A percentile compares a stretch with the other conserved stretches of the same genome.
phyloP scores from a whole-genome alignment of 371 early-diverging fungal genomes.

The Conidiobolus coronatus region DNA sequence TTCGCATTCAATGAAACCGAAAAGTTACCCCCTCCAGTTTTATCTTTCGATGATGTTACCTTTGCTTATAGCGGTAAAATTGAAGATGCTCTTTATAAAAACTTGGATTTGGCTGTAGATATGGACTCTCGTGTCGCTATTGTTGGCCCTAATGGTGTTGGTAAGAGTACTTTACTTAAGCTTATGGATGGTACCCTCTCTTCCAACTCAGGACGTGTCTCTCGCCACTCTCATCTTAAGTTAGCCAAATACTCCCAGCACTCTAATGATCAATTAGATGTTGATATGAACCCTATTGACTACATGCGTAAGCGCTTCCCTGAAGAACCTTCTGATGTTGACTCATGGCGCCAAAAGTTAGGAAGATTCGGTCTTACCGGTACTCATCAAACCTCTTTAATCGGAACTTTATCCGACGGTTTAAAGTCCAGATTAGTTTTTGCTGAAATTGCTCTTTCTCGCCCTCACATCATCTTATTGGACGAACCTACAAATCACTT shows the following conservation, averaged over 20 bases:
- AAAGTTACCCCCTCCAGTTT: constrained; percentile 92
- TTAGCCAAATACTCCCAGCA: constrained; percentile 96
- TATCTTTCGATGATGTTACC: constrained; percentile 74
- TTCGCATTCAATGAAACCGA: constrained; percentile 71
- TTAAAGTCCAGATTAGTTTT: constrained; percentile 90
- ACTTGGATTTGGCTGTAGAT: constrained; percentile 76
- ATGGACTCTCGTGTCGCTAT: constrained; percentile 93
- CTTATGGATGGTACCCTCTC: constrained; percentile 63
- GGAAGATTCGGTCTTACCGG: constrained; percentile 92
- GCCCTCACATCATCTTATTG: constrained; percentile 86
- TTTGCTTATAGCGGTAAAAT: constrained; percentile 76
- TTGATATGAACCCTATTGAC: constrained; percentile 60
- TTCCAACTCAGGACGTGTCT: constrained; percentile 52
- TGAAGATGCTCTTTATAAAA: constrained; percentile 57
- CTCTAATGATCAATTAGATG: constrained; percentile 86
- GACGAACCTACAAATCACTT: constrained; percentile 96
- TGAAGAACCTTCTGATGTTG: constrained; percentile 71
- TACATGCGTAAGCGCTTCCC: constrained; percentile 72
- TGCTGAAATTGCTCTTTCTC: constrained; percentile 69
- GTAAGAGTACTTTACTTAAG: constrained; percentile 57
- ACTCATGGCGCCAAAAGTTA: constrained; percentile 77
- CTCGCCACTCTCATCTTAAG: constrained; percentile 82
- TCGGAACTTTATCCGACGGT: constrained; percentile 88
- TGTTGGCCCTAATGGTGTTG: constrained; percentile 53
- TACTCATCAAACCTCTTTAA: constrained; percentile 78